Percentiles rank a stretch among this genome's conserved stretches.
Evolutionary conservation across 371 early-diverging fungal genomes (phyloP).

Genomic region (Lichtheimia ramosa): DNA sequence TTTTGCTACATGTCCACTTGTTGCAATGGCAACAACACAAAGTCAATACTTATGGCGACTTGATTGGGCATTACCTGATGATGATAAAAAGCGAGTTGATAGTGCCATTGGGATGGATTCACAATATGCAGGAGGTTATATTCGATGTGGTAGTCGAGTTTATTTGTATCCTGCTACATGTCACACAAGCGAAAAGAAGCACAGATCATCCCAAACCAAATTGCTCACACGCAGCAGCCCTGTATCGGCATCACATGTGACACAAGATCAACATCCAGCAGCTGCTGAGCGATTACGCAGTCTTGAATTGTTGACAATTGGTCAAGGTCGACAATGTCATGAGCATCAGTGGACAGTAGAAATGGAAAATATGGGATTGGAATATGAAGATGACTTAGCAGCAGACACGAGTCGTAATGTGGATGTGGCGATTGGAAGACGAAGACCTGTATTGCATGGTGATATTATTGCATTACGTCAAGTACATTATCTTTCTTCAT

Average conservation of each 20-base stretch:
- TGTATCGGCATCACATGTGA: no score
- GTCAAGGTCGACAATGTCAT: not conserved
- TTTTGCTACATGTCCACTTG: conserved; percentile 4
- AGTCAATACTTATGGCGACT: conserved; percentile 33
- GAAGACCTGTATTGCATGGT: conserved; percentile 28
- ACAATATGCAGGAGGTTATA: conserved; percentile 8
- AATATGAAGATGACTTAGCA: conserved; percentile 16
- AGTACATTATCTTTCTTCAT: conserved; percentile 24
- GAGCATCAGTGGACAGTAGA: conserved; percentile 23
- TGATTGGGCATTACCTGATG: not conserved
- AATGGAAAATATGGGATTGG: conserved; percentile 24
- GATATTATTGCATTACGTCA: conserved; percentile 40
- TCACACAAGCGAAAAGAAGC: not conserved
- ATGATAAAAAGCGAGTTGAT: not conserved
- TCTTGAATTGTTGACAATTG: conserved; percentile 8
- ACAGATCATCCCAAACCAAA: conserved; percentile 1
- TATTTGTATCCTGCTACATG: conserved; percentile 29
- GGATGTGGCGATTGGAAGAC: conserved; percentile 32
- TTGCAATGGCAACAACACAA: not conserved
- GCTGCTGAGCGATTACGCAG: conserved; percentile 10
- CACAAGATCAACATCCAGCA: not conserved
- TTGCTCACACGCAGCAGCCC: no score
- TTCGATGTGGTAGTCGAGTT: conserved; percentile 29
- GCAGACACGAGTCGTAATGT: conserved; percentile 31
- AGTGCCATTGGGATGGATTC: conserved; percentile 4